Conservation (phyloP, 2,329 filamentous ascomycete species). For the Dryadomyces quercus-mongolicae region DNA sequence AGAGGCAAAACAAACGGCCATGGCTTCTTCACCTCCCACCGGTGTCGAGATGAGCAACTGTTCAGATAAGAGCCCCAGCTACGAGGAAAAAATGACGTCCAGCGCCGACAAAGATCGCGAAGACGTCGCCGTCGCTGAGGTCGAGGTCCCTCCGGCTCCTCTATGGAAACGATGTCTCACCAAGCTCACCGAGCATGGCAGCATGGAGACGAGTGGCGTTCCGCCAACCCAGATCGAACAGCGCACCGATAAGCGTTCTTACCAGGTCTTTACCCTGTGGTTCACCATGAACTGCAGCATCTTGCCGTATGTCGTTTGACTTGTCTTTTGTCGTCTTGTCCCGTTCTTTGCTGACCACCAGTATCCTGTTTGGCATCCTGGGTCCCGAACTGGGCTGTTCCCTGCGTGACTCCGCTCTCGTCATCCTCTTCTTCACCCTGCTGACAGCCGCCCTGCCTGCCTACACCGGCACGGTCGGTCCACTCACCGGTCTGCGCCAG, state of each 20-base stretch:
- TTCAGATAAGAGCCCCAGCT: neutral
- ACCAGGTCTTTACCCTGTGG: slow-evolving; percentile 36
- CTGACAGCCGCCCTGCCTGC: slow-evolving; percentile 41
- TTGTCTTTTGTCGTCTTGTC: neutral
- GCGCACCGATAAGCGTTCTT: slow-evolving; percentile 25
- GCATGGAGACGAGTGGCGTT: slow-evolving; percentile 29
- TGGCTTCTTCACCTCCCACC: too few species aligned
- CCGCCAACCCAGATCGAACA: slow-evolving; percentile 29
- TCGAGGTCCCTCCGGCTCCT: neutral
- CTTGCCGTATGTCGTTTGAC: slow-evolving; percentile 21
- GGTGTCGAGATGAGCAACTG: too few species aligned
- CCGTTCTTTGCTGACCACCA: neutral
- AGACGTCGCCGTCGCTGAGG: neutral
- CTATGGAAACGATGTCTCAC: neutral
- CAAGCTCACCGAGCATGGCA: neutral
- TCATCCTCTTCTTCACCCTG: slow-evolving; percentile 53
- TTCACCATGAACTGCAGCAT: slow-evolving; percentile 36
- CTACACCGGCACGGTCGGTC: slow-evolving; percentile 44
- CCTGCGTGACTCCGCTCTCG: slow-evolving; percentile 41
- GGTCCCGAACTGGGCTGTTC: slow-evolving; percentile 41
- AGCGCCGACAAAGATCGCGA: neutral
- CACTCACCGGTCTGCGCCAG: slow-evolving; percentile 52
- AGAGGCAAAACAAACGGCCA: too few species aligned
- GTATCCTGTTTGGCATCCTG: slow-evolving; percentile 50
- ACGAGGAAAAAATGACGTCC: neutral